Percentiles rank a stretch among this genome's conserved stretches.
Evolutionary conservation across 371 early-diverging fungal genomes (phyloP).

Genomic region (Syncephalastrum racemosum): DNA sequence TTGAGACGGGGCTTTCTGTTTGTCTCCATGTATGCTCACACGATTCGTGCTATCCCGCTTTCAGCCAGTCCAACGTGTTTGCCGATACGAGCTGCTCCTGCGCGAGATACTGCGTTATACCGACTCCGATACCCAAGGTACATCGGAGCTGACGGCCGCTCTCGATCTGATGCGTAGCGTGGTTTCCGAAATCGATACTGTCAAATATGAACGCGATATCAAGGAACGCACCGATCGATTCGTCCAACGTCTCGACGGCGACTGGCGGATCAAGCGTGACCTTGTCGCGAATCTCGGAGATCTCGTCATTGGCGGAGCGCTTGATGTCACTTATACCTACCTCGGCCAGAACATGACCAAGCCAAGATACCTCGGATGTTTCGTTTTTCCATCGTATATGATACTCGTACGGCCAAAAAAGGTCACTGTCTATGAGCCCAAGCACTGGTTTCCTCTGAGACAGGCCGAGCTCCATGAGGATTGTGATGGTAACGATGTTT

Average conservation of each 20-base stretch:
- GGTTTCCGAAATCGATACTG: constrained; percentile 37
- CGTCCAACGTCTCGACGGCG: constrained; percentile 36
- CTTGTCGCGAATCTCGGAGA: constrained; percentile 34
- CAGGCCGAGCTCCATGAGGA: constrained; percentile 45
- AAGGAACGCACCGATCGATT: constrained; percentile 39
- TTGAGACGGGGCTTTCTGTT: not conserved
- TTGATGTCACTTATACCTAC: constrained; percentile 46
- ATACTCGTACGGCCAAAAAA: constrained; percentile 58
- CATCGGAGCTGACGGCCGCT: constrained; percentile 23
- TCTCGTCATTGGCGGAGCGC: constrained; percentile 36
- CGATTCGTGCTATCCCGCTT: not conserved
- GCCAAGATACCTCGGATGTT: constrained; percentile 52
- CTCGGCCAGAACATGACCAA: constrained; percentile 36
- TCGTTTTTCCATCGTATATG: constrained; percentile 53
- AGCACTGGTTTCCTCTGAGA: constrained; percentile 59
- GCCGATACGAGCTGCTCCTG: constrained; percentile 45
- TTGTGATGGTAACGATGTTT: constrained; percentile 30
- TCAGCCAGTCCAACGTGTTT: constrained; percentile 52
- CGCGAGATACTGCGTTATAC: constrained; percentile 44
- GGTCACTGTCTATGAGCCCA: constrained; percentile 48
- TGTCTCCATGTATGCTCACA: constrained; percentile 2
- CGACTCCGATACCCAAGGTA: constrained; percentile 24
- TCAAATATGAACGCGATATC: constrained; percentile 31
- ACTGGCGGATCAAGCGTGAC: constrained; percentile 34
- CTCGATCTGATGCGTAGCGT: constrained; percentile 31